A percentile compares a stretch with the other conserved stretches of the same genome.
Conservation (phyloP, 2,329 filamentous ascomycete genomes). For the Alternaria conjuncta region DNA sequence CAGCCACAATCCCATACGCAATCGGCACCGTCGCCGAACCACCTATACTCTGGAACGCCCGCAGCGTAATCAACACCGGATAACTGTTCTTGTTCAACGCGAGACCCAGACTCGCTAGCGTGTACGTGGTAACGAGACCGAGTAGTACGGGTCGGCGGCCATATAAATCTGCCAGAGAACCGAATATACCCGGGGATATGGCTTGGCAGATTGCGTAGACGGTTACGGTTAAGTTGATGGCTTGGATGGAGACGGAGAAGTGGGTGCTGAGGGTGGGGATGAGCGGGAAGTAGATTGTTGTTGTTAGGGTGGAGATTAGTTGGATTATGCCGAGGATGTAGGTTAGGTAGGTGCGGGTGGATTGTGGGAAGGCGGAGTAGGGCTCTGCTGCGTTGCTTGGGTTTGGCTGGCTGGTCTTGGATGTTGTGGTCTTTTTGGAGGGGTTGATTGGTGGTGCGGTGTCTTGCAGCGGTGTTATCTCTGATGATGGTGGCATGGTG, state of each 20-base stretch:
- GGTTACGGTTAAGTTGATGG: slow-evolving; percentile 1
- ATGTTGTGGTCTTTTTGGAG: background rate
- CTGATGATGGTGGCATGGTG: background rate
- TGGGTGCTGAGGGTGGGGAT: background rate
- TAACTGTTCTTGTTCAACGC: background rate
- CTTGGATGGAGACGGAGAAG: background rate
- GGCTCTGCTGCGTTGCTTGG: background rate
- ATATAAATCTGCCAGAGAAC: background rate
- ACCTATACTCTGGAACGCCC: background rate
- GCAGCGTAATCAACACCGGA: background rate
- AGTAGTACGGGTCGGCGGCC: background rate
- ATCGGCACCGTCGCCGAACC: background rate
- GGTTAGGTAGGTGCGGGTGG: background rate
- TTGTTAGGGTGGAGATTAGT: background rate
- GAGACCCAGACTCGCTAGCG: background rate
- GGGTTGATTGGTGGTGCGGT: background rate
- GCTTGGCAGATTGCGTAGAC: background rate
- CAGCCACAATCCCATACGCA: background rate
- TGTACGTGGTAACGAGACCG: background rate
- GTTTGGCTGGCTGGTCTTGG: background rate
- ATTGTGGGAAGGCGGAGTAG: background rate
- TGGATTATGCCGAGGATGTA: background rate
- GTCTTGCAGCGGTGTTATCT: background rate
- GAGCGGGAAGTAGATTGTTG: background rate
- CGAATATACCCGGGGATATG: background rate